phyloP scores from a whole-genome alignment of 495 filamentous ascomycete species.

The Aspergillus baeticus region DNA sequence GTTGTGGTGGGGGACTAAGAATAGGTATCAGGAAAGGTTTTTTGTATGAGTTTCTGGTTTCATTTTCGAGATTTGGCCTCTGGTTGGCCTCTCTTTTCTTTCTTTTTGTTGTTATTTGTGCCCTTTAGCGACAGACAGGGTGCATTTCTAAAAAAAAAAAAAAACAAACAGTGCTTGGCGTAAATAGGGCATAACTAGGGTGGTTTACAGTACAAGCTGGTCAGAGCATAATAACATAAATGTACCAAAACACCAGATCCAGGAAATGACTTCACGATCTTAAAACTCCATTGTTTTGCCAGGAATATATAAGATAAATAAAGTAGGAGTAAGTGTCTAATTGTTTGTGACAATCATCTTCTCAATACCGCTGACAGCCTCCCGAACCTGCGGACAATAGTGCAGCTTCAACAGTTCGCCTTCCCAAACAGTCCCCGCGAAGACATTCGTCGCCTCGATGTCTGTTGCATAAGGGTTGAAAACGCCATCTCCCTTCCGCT shows the following conservation, averaged over 20 bases:
- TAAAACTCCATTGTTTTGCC: background rate
- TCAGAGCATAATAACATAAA: background rate
- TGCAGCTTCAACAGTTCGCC: slow-evolving; percentile 82
- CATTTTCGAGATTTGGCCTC: background rate
- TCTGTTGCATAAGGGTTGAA: slow-evolving; percentile 54
- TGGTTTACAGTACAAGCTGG: too few relatives aligned
- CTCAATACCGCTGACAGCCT: slow-evolving; percentile 70
- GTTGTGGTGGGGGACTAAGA: background rate
- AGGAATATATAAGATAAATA: background rate
- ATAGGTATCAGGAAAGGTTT: background rate
- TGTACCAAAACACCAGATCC: slow-evolving; percentile 1
- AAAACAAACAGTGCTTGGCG: too few relatives aligned
- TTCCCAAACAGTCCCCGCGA: slow-evolving; percentile 89
- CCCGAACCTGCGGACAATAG: slow-evolving; percentile 81
- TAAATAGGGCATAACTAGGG: too few relatives aligned
- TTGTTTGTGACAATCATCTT: slow-evolving; percentile 49
- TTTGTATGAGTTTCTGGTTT: slow-evolving; percentile 1
- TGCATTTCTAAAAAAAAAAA: too few relatives aligned
- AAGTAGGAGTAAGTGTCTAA: slow-evolving; percentile 17
- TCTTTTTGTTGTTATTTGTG: background rate
- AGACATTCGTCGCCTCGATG: slow-evolving; percentile 82
- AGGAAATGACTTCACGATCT: background rate
- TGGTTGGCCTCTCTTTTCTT: background rate
- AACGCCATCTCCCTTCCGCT: slow-evolving; percentile 80
- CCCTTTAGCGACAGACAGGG: too few relatives aligned